Evolutionary conservation across 2,329 filamentous ascomycete species (phyloP).

Genomic region (Simplicillium sp.): DNA sequence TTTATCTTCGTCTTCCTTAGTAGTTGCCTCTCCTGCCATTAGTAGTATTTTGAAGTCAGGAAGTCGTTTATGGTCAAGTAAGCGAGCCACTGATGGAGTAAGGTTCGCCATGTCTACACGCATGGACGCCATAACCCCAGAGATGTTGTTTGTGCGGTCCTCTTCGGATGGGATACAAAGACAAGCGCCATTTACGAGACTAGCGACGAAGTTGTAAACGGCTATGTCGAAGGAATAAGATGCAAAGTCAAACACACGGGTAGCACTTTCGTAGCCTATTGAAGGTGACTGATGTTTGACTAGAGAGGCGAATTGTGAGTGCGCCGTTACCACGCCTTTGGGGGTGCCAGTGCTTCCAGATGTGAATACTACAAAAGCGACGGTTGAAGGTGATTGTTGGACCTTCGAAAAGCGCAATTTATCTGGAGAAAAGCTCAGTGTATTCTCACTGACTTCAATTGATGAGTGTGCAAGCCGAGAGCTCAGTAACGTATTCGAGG

Average conservation of each 20-base stretch:
- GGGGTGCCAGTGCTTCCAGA: not conserved
- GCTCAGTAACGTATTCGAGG: not conserved
- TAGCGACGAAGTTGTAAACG: not conserved
- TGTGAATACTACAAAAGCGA: not conserved
- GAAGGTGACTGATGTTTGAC: not conserved
- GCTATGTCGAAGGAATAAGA: constrained; percentile 2
- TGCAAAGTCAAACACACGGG: constrained; percentile 1
- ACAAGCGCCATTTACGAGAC: not conserved
- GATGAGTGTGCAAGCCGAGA: not conserved
- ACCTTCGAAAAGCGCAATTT: not conserved
- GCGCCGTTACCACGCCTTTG: not conserved
- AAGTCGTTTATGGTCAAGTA: not conserved
- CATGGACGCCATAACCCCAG: constrained; percentile 1
- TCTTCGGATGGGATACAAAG: constrained; percentile 4
- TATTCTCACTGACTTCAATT: not conserved
- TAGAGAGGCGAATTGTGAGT: not conserved
- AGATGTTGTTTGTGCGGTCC: not conserved
- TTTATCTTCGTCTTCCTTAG: constrained; percentile 7
- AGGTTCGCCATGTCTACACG: not conserved
- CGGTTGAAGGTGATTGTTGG: not conserved
- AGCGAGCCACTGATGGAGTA: not conserved
- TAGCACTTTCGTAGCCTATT: not conserved
- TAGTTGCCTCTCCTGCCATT: not conserved
- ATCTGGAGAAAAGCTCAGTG: not conserved
- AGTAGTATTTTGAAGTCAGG: not conserved